These are phyloP conservation scores for Solanum acaule DNA, from an alignment of 257 asterid species.

Conservation along the genomic window DNA sequence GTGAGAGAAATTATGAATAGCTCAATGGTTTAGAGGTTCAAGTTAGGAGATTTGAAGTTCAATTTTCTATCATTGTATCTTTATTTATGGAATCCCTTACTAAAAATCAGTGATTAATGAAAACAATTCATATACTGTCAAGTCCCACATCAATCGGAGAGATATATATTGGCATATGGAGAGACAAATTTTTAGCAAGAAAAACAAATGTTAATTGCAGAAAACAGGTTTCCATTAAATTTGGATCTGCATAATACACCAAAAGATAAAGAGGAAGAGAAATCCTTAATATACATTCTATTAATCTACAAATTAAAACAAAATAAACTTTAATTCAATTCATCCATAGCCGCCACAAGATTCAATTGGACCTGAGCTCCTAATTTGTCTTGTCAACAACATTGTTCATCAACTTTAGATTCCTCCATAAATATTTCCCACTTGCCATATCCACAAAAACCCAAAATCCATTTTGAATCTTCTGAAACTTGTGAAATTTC, in stretches of 20 bases:
- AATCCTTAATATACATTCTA: background rate
- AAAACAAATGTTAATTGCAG: background rate
- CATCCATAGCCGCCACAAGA: background rate
- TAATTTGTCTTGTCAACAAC: background rate
- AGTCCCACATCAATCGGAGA: background rate
- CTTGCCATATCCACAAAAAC: conserved; percentile 44
- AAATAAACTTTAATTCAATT: background rate
- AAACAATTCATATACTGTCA: background rate
- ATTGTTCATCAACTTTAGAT: conserved; percentile 12
- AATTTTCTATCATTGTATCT: background rate
- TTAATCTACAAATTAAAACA: background rate
- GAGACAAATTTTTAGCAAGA: background rate
- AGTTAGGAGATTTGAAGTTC: background rate
- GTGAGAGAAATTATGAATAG: background rate
- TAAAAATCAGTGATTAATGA: background rate
- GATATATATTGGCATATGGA: background rate
- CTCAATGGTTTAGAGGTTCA: too few relatives aligned
- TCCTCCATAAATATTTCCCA: conserved; percentile 40
- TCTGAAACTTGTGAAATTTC: background rate
- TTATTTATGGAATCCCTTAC: background rate
- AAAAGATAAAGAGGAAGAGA: background rate
- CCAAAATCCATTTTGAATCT: conserved; percentile 32
- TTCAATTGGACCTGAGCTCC: background rate
- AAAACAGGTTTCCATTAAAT: background rate
- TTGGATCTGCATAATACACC: background rate